Evolutionary conservation across 371 early-diverging fungal species (phyloP).

Genomic region (Apophysomyces sp.): DNA sequence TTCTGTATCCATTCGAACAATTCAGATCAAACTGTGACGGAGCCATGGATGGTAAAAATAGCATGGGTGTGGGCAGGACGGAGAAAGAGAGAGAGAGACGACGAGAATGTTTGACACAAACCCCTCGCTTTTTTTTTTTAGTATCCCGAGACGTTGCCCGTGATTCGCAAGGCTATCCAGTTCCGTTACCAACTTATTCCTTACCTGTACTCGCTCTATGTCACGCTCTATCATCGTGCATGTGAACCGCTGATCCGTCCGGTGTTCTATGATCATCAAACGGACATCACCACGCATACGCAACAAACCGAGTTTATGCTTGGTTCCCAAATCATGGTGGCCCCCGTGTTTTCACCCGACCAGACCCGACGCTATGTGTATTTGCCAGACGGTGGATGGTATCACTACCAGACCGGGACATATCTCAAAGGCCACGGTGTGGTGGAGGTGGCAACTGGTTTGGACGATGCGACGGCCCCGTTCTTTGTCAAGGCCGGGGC

Average conservation of each 20-base stretch:
- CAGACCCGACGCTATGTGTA: conserved; percentile 28
- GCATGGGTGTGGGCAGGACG: too few species aligned
- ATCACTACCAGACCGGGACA: conserved; percentile 37
- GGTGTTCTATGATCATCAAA: conserved; percentile 51
- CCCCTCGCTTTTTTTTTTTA: conserved; percentile 7
- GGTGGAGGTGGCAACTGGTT: conserved; percentile 18
- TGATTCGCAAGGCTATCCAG: conserved; percentile 53
- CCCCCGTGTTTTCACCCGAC: conserved; percentile 43
- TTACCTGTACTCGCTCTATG: conserved; percentile 52
- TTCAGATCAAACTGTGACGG: conserved; percentile 51
- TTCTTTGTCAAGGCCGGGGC: conserved; percentile 35
- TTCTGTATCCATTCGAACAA: conserved; percentile 69
- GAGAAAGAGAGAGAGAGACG: too few species aligned
- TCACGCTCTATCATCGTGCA: conserved; percentile 24
- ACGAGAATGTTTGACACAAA: too few species aligned
- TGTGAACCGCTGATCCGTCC: conserved; percentile 58
- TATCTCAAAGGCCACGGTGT: conserved; percentile 23
- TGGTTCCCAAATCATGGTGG: conserved; percentile 51
- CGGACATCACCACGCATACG: conserved; percentile 38
- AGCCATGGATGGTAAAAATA: conserved; percentile 59
- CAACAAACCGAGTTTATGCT: conserved; percentile 59
- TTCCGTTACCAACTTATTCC: conserved; percentile 58
- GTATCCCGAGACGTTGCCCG: conserved; percentile 45
- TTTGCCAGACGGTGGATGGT: conserved; percentile 40
- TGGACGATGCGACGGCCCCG: conserved; percentile 27